Percentiles rank a stretch among this genome's conserved stretches.
Evolutionary conservation across 176 grass and related monocot species (phyloP).

Genomic region (Raddia distichophylla): DNA sequence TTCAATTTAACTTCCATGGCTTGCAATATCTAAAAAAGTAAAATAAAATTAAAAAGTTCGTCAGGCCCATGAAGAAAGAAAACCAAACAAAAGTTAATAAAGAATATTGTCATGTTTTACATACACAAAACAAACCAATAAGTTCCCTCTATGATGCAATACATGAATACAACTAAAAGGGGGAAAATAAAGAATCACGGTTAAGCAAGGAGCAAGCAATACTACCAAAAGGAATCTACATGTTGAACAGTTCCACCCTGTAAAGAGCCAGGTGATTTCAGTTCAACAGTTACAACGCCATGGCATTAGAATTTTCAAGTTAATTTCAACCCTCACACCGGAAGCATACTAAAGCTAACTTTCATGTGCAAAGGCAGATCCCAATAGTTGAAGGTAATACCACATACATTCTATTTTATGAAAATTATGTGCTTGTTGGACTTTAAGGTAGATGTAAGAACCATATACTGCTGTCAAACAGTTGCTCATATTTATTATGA

Average conservation of each 20-base stretch:
- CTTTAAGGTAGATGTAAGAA: too few relatives aligned
- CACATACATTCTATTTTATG: too few relatives aligned
- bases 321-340: too few relatives aligned
- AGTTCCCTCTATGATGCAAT: not conserved
- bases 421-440: too few relatives aligned
- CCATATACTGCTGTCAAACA: too few relatives aligned
- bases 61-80: not conserved
- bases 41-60: not conserved
- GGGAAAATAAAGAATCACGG: not conserved
- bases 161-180: not conserved
- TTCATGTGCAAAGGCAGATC: too few relatives aligned
- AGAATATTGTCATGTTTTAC: not conserved
- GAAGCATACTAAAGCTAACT: too few relatives aligned
- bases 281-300: too few relatives aligned
- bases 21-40: slow-evolving; percentile 70
- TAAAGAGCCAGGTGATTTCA: too few relatives aligned
- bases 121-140: not conserved
- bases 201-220: not conserved
- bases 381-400: too few relatives aligned
- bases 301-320: too few relatives aligned
- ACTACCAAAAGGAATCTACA: not conserved
- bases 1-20: slow-evolving; percentile 69
- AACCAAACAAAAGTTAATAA: not conserved
- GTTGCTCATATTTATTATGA: too few relatives aligned
- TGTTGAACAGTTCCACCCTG: not conserved